A percentile compares a stretch with the other conserved stretches of the same genome.
Evolutionary conservation across 345 rosid species (phyloP).

Genomic region (Acer saccharum): DNA sequence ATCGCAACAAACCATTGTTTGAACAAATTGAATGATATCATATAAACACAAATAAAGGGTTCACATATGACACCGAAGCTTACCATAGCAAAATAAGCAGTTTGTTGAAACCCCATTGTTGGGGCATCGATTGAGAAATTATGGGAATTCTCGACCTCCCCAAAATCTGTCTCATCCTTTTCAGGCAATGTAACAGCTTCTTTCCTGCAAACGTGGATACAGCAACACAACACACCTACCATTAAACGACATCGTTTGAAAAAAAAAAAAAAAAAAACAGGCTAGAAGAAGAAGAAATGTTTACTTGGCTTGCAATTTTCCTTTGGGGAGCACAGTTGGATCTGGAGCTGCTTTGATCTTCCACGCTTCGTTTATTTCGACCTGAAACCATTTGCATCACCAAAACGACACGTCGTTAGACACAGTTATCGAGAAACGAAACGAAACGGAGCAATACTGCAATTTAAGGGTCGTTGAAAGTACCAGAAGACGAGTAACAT

Average conservation of each 20-base stretch:
- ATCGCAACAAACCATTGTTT: background rate
- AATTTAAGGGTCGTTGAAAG: background rate
- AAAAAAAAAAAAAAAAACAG: background rate
- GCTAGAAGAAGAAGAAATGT: conserved; percentile 19
- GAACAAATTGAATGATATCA: background rate
- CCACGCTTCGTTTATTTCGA: conserved; percentile 85
- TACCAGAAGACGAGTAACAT: conserved; percentile 84
- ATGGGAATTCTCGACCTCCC: conserved; percentile 55
- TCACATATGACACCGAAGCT: background rate
- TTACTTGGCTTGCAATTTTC: conserved; percentile 72
- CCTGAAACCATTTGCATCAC: conserved; percentile 37
- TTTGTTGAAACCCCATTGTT: conserved; percentile 53
- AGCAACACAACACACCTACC: background rate
- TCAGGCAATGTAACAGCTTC: conserved; percentile 77
- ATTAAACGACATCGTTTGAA: background rate
- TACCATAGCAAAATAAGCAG: conserved; percentile 74
- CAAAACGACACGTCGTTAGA: background rate
- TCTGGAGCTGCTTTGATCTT: conserved; percentile 57
- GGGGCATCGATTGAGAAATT: conserved; percentile 38
- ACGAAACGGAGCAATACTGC: no score
- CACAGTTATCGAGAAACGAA: background rate
- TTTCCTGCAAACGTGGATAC: conserved; percentile 53
- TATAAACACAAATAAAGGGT: background rate
- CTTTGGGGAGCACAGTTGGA: conserved; percentile 70
- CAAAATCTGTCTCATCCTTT: conserved; percentile 50